Evolutionary conservation across 2,329 filamentous ascomycete genomes (phyloP), one percentile per base, ranked within the genome.

Genomic region (Fusarium mangiferae): DNA sequence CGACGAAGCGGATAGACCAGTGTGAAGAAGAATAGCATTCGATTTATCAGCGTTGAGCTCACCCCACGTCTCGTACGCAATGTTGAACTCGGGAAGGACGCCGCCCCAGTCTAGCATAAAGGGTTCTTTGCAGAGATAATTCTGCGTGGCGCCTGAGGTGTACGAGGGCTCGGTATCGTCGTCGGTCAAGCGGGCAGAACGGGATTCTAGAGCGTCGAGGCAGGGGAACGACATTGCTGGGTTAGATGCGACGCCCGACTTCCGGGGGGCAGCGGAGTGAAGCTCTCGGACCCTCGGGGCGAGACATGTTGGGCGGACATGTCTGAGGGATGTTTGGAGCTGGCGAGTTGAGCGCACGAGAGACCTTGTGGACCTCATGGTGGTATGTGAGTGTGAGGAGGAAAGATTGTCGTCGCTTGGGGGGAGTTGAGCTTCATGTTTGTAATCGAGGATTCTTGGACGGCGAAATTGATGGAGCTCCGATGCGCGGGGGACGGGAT

Each of bases 61-160:
- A 6, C 96, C 96, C 96, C 96, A 98, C 0, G 94, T 92, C 83
- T 98, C 96, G 82, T 98, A 98, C 35, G 96, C 96, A 68, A 98
- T 90, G 76, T 95, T 90, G 80, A 97, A 98, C 77, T 95, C 91
- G 22, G 92, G 93, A 41, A 99, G 84, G n/a, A 95, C 89, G 60
- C 96, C 96, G 69, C 96, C 96, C 94, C 97, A 98, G 84, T 99
- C 96, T 33, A 98, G 90, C 7, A 95, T 86, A 22, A 98, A 85
- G 1, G 95, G 91, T 28, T 94, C 87, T 13, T 88, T 78, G 77
- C 92, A 96, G 80, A 91, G 91, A 83, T 93, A 98, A 36, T 85
- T 88, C 74, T 93, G 89, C 58, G 96, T 95, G n/a, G 90, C 91
- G 65, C 96, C 96, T 51, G 93, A 92, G 1, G 96, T 98, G 83